Conservation (phyloP, 2,329 filamentous ascomycete species). For the Aphanoascus verrucosus region DNA sequence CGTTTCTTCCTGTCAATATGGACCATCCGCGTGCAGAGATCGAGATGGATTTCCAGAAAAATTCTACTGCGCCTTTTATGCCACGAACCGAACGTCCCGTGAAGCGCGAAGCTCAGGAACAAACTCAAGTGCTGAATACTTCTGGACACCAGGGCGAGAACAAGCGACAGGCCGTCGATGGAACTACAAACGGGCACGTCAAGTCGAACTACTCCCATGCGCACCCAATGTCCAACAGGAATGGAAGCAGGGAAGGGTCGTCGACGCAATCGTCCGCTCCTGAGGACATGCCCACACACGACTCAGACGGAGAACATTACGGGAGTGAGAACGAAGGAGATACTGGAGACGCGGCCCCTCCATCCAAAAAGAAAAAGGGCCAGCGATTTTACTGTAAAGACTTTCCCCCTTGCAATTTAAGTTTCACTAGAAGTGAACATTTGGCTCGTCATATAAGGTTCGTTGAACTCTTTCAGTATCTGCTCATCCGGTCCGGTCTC, state of each 20-base stretch:
- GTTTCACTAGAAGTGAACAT: slow-evolving; percentile 93
- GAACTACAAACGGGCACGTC: slow-evolving; percentile 30
- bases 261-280: slow-evolving; percentile 48
- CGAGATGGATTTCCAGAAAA: slow-evolving; percentile 6
- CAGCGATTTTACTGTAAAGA: slow-evolving; percentile 95
- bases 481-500: not conserved
- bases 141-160: not conserved
- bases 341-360: slow-evolving; percentile 61
- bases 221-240: slow-evolving; percentile 36
- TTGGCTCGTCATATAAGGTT: slow-evolving; percentile 87
- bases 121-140: not conserved
- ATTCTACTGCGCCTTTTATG: slow-evolving; percentile 38
- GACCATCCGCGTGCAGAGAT: slow-evolving; percentile 35
- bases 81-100: slow-evolving; percentile 38
- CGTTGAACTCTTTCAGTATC: slow-evolving; percentile 18
- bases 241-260: slow-evolving; percentile 47
- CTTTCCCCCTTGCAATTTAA: slow-evolving; percentile 84
- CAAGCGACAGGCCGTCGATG: not conserved
- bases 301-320: slow-evolving; percentile 12
- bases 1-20: slow-evolving; percentile 53
- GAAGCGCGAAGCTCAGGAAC: slow-evolving; percentile 28
- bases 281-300: slow-evolving; percentile 6
- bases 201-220: slow-evolving; percentile 22
- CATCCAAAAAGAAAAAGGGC: slow-evolving; percentile 89
- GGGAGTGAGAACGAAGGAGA: slow-evolving; percentile 39